Evolutionary conservation across 139 green algal genomes (phyloP).

Genomic region (Eudorina sp.): DNA sequence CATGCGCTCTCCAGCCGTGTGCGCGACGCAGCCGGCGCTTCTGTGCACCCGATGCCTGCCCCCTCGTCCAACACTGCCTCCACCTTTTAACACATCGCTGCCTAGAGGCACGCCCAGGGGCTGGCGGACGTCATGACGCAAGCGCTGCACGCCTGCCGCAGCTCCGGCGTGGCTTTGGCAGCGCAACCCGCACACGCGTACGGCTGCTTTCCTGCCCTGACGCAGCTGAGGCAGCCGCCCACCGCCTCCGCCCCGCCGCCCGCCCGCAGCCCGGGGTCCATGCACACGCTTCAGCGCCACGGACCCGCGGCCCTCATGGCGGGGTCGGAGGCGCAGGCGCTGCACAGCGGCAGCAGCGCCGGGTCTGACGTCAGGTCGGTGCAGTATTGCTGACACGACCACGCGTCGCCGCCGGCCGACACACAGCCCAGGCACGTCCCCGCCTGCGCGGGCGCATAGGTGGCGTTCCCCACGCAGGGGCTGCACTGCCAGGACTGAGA

Average conservation of each 20-base stretch:
- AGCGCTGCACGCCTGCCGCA: neutral
- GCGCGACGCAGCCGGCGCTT: too few relatives aligned
- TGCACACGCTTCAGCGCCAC: neutral
- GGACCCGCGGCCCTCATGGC: neutral
- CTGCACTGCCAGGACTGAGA: neutral
- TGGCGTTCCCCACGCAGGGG: neutral
- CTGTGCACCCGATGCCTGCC: too few relatives aligned
- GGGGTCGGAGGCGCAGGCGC: neutral
- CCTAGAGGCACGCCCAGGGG: neutral
- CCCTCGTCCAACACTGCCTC: too few relatives aligned
- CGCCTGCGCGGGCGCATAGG: neutral
- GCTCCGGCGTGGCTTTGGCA: neutral
- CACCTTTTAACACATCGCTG: too few relatives aligned
- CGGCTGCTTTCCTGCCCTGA: neutral
- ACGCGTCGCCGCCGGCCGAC: neutral
- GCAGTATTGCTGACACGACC: slow-evolving; percentile 2
- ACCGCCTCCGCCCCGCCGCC: neutral
- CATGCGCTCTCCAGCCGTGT: too few relatives aligned
- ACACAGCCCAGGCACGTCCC: neutral
- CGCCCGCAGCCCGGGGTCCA: neutral
- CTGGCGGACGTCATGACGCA: neutral
- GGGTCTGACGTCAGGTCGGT: neutral
- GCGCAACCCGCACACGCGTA: neutral
- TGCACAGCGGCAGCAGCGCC: neutral
- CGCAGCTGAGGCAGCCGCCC: neutral